Evolutionary conservation across 2,329 filamentous ascomycete species (phyloP), one percentile per base, ranked within the genome.

Genomic region (Paraconiothyrium brasiliense): DNA sequence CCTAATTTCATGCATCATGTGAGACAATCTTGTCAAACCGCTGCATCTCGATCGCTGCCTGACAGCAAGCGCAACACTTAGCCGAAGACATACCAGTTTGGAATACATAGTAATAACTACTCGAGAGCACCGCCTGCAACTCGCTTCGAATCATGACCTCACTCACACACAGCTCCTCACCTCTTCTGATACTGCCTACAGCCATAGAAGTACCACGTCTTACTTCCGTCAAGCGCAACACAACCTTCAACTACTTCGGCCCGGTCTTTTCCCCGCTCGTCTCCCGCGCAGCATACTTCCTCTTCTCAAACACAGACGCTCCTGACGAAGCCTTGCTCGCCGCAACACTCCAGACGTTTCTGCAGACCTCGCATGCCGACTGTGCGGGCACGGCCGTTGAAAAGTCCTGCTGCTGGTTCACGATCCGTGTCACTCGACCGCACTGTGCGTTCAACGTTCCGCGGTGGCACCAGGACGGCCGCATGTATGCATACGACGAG

Each of bases 381-480:
- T 63, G 61, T 34, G 20, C 58, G 7, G 61, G 61, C 8, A 37
- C 3, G 20, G 47, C 37, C 1, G 14, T 20, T n/a, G 37, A 58
- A 35, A 63, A 63, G 48, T 35, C 14, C 20, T 27, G 32, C 13
- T 60, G 58, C 20, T 63, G 60, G 60, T 41, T 62, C 49, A 54
- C 49, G n/a, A 56, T 62, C 44, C 62, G 62, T 32, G 13, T 61
- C 5, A 57, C 55, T 13, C 24, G 57, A 27, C 59, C 51, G 9
- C 57, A 24, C 13, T 14, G 50, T 11, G 32, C 11, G 8, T 64
- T 61, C 27, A 22, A 61, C 9, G 39, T 57, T 9, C 59, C 62
- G 14, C 35, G 62, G 39, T 64, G 62, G 62, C 59, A 64, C 44
- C 62, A 61, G 27, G 62, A 64, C 24, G 62, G 62, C 39, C 49